phyloP scores from a whole-genome alignment of 2,329 filamentous ascomycete genomes.

The Pyrenophora teres region DNA sequence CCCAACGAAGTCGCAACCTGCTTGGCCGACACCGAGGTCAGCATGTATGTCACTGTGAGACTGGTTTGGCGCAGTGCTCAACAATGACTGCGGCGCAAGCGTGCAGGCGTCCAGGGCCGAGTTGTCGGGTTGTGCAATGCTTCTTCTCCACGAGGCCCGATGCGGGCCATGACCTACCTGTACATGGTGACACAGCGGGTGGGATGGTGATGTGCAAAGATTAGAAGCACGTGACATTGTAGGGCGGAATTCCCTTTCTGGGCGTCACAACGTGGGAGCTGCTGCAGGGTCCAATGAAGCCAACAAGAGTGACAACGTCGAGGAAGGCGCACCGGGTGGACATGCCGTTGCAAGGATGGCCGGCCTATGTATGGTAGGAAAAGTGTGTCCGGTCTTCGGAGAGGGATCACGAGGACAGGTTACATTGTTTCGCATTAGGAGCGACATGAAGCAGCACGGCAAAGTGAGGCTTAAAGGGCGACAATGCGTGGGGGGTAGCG shows the following conservation, averaged over 20 bases:
- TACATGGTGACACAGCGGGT: conserved; percentile 16
- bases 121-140: not conserved
- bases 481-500: conserved; percentile 14
- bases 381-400: conserved; percentile 20
- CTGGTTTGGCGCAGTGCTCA: not conserved
- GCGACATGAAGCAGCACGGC: conserved; percentile 1
- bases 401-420: conserved; percentile 24
- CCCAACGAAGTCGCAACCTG: conserved; percentile 10
- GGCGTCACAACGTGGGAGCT: conserved; percentile 22
- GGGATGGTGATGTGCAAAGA: conserved; percentile 22
- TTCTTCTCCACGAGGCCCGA: not conserved
- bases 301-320: conserved; percentile 4
- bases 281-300: conserved; percentile 38
- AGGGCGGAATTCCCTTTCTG: conserved; percentile 11
- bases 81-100: not conserved
- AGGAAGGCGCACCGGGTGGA: conserved; percentile 8
- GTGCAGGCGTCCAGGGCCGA: not conserved
- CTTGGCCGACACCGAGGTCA: conserved; percentile 9
- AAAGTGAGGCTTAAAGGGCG: conserved; percentile 3
- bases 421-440: conserved; percentile 13
- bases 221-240: conserved; percentile 8
- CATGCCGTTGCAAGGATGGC: conserved; percentile 6
- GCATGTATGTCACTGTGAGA: not conserved
- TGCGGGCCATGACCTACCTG: conserved; percentile 13
- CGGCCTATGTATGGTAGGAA: conserved; percentile 9